phyloP scores from a whole-genome alignment of 176 grass and related monocot species.

The Rhynchospora tenuis region DNA sequence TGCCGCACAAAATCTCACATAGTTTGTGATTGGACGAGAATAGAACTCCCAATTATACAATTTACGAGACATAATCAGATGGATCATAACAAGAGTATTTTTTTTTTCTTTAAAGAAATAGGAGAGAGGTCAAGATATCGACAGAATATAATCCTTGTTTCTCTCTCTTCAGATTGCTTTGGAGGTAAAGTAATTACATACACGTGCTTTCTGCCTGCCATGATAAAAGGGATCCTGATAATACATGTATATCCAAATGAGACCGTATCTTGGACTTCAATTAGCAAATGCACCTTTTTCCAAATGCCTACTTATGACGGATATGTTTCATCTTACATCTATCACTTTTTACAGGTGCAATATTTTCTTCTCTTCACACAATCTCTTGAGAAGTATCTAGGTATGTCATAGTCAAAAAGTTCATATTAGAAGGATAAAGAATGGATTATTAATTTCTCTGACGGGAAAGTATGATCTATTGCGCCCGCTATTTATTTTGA shows the following conservation, averaged over 20 bases:
- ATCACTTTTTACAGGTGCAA: background rate
- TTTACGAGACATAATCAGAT: background rate
- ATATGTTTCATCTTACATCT: background rate
- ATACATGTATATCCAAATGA: background rate
- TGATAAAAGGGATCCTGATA: constrained; percentile 21
- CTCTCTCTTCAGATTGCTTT: background rate
- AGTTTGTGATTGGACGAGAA: background rate
- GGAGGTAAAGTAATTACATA: background rate
- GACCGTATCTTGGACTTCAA: constrained; percentile 3
- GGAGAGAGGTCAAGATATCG: background rate
- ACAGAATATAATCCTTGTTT: background rate
- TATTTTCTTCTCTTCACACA: constrained; percentile 1
- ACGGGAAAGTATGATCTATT: background rate
- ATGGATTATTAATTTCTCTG: background rate
- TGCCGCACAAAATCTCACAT: background rate
- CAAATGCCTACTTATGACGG: constrained; percentile 1
- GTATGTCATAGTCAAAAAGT: background rate
- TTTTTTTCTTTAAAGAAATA: background rate
- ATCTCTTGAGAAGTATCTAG: constrained; percentile 3
- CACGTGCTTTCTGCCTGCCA: constrained; percentile 16
- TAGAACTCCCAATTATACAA: background rate
- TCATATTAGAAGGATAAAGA: background rate
- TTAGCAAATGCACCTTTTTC: background rate
- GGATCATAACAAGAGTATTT: background rate
- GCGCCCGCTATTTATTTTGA: background rate